Evolutionary conservation across 331 rosid genomes (phyloP).

Genomic region (Spiraea crenata): DNA sequence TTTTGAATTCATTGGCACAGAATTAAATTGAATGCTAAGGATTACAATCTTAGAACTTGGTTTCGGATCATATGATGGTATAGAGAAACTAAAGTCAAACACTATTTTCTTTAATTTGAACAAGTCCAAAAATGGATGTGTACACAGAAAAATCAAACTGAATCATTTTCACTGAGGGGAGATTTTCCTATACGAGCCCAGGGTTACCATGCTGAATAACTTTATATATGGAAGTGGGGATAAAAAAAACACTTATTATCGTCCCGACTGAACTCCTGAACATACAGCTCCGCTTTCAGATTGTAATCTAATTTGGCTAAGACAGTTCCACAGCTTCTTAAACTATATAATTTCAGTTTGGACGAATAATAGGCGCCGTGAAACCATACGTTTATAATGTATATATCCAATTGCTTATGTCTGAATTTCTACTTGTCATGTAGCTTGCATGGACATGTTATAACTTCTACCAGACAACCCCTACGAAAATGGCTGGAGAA

Average conservation of each 20-base stretch:
- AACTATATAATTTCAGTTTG: background rate
- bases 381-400: background rate
- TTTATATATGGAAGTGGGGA: background rate
- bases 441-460: conserved; percentile 31
- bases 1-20: background rate
- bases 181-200: background rate
- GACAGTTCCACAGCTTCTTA: background rate
- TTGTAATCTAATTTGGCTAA: conserved; percentile 1
- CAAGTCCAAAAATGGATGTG: background rate
- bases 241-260: background rate
- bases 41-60: background rate
- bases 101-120: background rate
- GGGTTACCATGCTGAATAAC: background rate
- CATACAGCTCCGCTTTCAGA: background rate
- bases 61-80: background rate
- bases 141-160: background rate
- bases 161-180: background rate
- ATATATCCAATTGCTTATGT: background rate
- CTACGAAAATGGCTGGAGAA: conserved; percentile 27
- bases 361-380: background rate
- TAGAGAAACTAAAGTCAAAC: background rate
- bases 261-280: background rate
- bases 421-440: conserved; percentile 7
- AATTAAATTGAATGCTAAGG: background rate
- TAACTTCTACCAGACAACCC: conserved; percentile 21